Evolutionary conservation across 768 basidiomycete species (phyloP).

Genomic region (Suillus americanus): DNA sequence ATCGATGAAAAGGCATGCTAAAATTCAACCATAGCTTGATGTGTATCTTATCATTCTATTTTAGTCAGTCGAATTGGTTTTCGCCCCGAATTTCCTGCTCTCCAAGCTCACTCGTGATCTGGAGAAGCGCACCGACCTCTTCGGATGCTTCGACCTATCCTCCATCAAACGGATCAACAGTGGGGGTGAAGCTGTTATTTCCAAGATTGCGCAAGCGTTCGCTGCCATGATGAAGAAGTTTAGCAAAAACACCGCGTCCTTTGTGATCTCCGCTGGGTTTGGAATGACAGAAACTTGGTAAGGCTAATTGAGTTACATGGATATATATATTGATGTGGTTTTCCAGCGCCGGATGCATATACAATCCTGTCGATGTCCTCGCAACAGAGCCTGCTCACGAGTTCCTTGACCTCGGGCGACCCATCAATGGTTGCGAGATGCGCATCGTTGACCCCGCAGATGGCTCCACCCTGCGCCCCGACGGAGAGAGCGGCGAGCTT

Average conservation of each 20-base stretch:
- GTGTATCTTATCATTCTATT: conserved; percentile 2
- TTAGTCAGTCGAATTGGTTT: conserved; percentile 29
- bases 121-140: conserved; percentile 21
- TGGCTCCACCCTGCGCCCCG: conserved; percentile 24
- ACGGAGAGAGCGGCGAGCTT: conserved; percentile 37
- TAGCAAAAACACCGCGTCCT: conserved; percentile 15
- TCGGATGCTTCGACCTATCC: conserved; percentile 33
- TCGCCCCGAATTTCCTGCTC: conserved; percentile 45
- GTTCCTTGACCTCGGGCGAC: conserved; percentile 38
- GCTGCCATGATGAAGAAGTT: conserved; percentile 29
- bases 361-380: conserved; percentile 30
- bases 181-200: conserved; percentile 43
- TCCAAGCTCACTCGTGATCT: conserved; percentile 38
- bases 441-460: conserved; percentile 33
- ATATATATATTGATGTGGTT: neutral
- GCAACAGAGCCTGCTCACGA: conserved; percentile 24
- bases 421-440: conserved; percentile 32
- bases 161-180: conserved; percentile 37
- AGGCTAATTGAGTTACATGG: conserved; percentile 9
- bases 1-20: conserved; percentile 36
- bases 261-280: conserved; percentile 30
- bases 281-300: conserved; percentile 45
- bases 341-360: conserved; percentile 38
- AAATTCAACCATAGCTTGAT: conserved; percentile 18
- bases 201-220: conserved; percentile 39